Conservation (phyloP, 2,329 filamentous ascomycete genomes). For the Neonectria magnoliae region DNA sequence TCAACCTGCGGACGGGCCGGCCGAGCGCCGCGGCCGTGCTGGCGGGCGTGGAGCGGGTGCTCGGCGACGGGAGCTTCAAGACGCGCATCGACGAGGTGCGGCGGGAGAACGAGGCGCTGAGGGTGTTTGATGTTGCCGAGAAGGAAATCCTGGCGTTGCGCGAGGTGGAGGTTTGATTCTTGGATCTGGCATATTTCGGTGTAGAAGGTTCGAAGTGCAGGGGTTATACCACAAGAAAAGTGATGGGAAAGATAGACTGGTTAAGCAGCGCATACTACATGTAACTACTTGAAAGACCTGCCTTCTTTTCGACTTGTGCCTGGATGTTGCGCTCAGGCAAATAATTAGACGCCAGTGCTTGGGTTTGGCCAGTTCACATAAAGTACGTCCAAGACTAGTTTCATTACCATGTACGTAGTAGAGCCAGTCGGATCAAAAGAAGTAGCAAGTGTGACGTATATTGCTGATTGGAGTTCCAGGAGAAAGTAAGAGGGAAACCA, state of each 20-base stretch:
- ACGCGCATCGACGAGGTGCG: slow-evolving; percentile 44
- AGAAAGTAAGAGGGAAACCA: no score
- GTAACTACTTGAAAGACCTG: no score
- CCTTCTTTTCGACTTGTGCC: background rate
- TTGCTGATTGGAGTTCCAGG: no score
- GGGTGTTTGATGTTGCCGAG: slow-evolving; percentile 36
- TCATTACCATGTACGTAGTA: no score
- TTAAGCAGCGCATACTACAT: no score
- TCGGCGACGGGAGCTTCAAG: slow-evolving; percentile 45
- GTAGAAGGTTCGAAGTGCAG: background rate
- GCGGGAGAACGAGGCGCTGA: slow-evolving; percentile 47
- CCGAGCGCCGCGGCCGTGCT: slow-evolving; percentile 44
- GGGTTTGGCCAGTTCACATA: no score
- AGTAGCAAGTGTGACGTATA: no score
- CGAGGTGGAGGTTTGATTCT: slow-evolving; percentile 7
- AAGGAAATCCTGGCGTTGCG: slow-evolving; percentile 31
- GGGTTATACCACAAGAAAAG: background rate
- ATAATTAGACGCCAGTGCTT: background rate
- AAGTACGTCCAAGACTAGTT: no score
- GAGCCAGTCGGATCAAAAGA: no score
- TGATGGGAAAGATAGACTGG: background rate
- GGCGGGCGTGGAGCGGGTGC: slow-evolving; percentile 45
- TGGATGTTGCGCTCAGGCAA: background rate
- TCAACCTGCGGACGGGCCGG: slow-evolving; percentile 53
- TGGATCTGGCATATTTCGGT: background rate